phyloP scores from a whole-genome alignment of 2,329 filamentous ascomycete species.

The Cryphonectria japonica region DNA sequence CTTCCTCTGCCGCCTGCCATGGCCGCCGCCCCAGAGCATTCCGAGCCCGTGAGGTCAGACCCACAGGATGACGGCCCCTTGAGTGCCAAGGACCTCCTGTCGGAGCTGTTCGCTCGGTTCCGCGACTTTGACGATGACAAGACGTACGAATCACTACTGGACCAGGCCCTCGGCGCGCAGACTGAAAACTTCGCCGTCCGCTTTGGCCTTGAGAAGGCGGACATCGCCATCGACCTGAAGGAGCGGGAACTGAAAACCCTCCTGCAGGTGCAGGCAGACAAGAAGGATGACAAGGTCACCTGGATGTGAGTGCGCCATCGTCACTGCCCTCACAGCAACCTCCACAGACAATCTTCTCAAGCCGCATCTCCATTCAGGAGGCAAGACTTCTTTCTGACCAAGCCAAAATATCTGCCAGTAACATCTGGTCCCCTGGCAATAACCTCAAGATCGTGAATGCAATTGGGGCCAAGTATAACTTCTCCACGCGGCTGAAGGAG shows the following conservation, averaged over 20 bases:
- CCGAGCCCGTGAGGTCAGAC: not conserved
- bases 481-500: slow-evolving; percentile 66
- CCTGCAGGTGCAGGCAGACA: slow-evolving; percentile 39
- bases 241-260: slow-evolving; percentile 43
- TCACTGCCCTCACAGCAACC: not conserved
- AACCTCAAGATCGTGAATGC: slow-evolving; percentile 59
- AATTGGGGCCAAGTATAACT: slow-evolving; percentile 66
- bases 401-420: slow-evolving; percentile 45
- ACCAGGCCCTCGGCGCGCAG: slow-evolving; percentile 42
- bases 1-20: not conserved
- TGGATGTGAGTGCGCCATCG: slow-evolving; percentile 64
- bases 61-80: slow-evolving; percentile 16
- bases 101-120: slow-evolving; percentile 42
- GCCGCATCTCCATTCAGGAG: not conserved
- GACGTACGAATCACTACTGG: slow-evolving; percentile 49
- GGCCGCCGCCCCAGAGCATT: slow-evolving; percentile 28
- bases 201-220: slow-evolving; percentile 60
- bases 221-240: slow-evolving; percentile 59
- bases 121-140: slow-evolving; percentile 55
- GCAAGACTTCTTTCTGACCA: not conserved
- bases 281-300: slow-evolving; percentile 55
- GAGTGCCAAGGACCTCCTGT: slow-evolving; percentile 12
- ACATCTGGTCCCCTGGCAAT: slow-evolving; percentile 69
- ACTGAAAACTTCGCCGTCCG: slow-evolving; percentile 68
- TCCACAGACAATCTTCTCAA: slow-evolving; percentile 21